Evolutionary conservation across 2,329 filamentous ascomycete genomes (phyloP).

Genomic region (Parafenestella ontariensis): DNA sequence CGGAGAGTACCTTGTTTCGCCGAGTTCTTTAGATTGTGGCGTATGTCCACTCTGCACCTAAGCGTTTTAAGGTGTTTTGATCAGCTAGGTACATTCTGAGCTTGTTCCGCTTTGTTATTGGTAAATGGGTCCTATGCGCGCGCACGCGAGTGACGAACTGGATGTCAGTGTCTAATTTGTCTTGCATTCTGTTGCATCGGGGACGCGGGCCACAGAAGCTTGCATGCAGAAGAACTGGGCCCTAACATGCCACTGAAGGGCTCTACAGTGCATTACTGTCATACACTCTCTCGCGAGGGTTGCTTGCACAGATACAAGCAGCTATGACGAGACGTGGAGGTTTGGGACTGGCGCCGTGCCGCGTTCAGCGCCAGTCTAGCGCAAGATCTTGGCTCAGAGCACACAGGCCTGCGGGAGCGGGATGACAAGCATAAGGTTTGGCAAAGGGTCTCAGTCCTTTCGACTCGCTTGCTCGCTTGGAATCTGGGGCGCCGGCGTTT

Average conservation of each 20-base stretch:
- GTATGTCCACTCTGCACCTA: constrained; percentile 27
- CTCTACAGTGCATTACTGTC: constrained; percentile 14
- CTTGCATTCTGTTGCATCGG: constrained; percentile 35
- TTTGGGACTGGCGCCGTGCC: constrained; percentile 30
- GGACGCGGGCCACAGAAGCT: constrained; percentile 31
- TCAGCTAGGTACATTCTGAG: constrained; percentile 34
- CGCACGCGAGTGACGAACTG: constrained; percentile 28
- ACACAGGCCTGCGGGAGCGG: constrained; percentile 46
- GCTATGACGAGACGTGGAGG: constrained; percentile 34
- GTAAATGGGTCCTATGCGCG: constrained; percentile 10
- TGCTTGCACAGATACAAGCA: constrained; percentile 17
- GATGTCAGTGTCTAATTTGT: constrained; percentile 25
- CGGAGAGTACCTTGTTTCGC: constrained; percentile 19
- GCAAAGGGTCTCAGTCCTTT: constrained; percentile 37
- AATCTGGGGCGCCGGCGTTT: constrained; percentile 21
- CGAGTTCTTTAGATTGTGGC: constrained; percentile 22
- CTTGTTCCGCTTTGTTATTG: constrained; percentile 16
- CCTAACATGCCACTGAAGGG: constrained; percentile 15
- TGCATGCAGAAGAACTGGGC: constrained; percentile 29
- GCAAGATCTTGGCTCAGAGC: constrained; percentile 30
- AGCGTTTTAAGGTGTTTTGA: constrained; percentile 24
- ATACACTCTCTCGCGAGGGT: constrained; percentile 9
- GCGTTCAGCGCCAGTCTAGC: constrained; percentile 36
- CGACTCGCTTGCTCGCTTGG: constrained; percentile 26
- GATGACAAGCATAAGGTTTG: constrained; percentile 50